Percentiles rank a stretch among this genome's conserved stretches.
Evolutionary conservation across 495 filamentous ascomycete genomes (phyloP).

Genomic region (Penicillium atrosanguineum): DNA sequence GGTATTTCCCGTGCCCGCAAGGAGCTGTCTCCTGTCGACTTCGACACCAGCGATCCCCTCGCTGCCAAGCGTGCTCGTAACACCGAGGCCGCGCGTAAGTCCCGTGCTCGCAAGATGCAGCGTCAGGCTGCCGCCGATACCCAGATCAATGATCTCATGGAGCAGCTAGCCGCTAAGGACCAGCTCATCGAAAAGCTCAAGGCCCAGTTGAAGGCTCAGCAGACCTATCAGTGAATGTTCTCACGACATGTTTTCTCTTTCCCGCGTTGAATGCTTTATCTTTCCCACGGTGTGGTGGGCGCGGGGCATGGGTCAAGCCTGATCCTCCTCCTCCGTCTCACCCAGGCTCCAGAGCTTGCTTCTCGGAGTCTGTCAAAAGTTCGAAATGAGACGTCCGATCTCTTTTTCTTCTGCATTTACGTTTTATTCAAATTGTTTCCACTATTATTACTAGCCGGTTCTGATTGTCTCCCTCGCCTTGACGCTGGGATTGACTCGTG

Average conservation of each 20-base stretch:
- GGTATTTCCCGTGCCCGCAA: conserved; percentile 75
- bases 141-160: conserved; percentile 48
- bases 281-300: conserved; percentile 27
- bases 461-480: conserved; percentile 50
- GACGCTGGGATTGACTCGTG: conserved; percentile 53
- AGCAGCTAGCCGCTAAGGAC: conserved; percentile 51
- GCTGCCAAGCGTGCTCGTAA: conserved; percentile 94
- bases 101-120: conserved; percentile 76
- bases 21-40: conserved; percentile 71
- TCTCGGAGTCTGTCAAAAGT: conserved; percentile 22
- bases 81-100: conserved; percentile 93
- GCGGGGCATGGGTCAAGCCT: conserved; percentile 33
- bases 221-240: conserved; percentile 19
- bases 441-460: conserved; percentile 40
- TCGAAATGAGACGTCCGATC: conserved; percentile 19
- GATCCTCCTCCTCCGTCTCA: conserved; percentile 25
- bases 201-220: conserved; percentile 24
- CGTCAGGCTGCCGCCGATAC: conserved; percentile 61
- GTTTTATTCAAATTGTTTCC: conserved; percentile 20
- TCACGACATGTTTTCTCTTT: conserved; percentile 11
- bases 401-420: conserved; percentile 15
- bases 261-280: conserved; percentile 9
- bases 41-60: conserved; percentile 59
- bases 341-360: conserved; percentile 21
- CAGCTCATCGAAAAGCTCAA: conserved; percentile 57